Percentiles rank a stretch among this genome's conserved stretches.
Evolutionary conservation across 768 basidiomycete genomes (phyloP).

Genomic region (Punctularia strigosozonata): DNA sequence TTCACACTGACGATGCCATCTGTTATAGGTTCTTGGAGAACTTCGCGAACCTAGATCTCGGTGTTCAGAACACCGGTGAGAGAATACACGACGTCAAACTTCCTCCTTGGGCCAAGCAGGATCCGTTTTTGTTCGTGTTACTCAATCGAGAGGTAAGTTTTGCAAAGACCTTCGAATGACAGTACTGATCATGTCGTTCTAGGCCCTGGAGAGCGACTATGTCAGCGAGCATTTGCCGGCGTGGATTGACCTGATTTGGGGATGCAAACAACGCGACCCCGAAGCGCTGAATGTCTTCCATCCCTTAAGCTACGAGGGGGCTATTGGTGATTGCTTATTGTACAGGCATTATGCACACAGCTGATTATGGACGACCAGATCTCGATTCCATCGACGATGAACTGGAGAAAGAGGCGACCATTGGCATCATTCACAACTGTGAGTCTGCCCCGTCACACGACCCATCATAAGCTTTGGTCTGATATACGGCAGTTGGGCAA

Average conservation of each 20-base stretch:
- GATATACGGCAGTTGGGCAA: conserved; percentile 57
- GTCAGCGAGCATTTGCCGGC: conserved; percentile 75
- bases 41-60: conserved; percentile 67
- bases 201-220: conserved; percentile 83
- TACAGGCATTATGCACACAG: not conserved
- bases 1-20: not conserved
- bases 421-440: conserved; percentile 95
- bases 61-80: conserved; percentile 59
- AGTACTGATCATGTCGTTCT: conserved; percentile 8
- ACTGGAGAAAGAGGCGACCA: conserved; percentile 81
- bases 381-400: conserved; percentile 80
- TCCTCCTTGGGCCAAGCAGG: conserved; percentile 81
- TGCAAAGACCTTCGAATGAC: not conserved
- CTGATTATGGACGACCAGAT: conserved; percentile 43
- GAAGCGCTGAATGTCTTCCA: conserved; percentile 80
- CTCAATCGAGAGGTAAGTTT: conserved; percentile 56
- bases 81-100: conserved; percentile 80
- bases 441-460: conserved; percentile 9
- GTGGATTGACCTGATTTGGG: conserved; percentile 96
- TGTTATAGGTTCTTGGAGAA: conserved; percentile 70
- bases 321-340: conserved; percentile 42
- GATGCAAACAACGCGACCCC: conserved; percentile 70
- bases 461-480: not conserved
- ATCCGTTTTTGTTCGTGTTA: conserved; percentile 73
- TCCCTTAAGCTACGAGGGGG: conserved; percentile 87